Evolutionary conservation across 768 basidiomycete species (phyloP), one percentile per base, ranked within the genome.

Genomic region (Rhodosporidiobolus odoratus): DNA sequence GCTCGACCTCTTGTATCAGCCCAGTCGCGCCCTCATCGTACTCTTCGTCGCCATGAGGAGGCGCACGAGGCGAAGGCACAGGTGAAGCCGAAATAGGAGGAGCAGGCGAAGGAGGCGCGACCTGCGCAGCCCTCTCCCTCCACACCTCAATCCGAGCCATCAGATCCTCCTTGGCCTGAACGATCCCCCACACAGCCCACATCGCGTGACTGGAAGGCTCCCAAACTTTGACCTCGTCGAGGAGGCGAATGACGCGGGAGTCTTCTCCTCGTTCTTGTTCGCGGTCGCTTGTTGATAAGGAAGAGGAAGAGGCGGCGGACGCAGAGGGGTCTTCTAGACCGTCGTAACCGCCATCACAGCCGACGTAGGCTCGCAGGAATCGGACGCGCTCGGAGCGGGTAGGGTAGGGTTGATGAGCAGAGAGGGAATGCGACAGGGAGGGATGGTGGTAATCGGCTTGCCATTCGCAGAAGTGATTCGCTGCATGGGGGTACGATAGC

Each of bases 111-210:
- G 16, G 9, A 43, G 56, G 13, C 12, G 58, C 58, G 17, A n/a
- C 35, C 35, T 48, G n/a, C 16, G 30, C 52, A 23, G 69, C 75
- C 34, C 62, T 56, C 38, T 67, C 60, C 47, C 71, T 56, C 77
- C 77, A 77, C 38, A 62, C 64, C 13, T 43, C 65, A 30, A 77
- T 75, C 23, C 72, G 45, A 25, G 80, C 83, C 75, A 88, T 84
- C 12, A 91, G 72, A 74, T 88, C 85, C 74, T 91, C 90, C 72
- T 85, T 85, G 10, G 91, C 92, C 80, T 95, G 92, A 8, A 98
- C 86, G 72, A 98, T 83, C 13, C 90, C 92, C 96, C 96, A 99
- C 53, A 97, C 81, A 12, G 90, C 87, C 93, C 95, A 98, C 85
- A 89, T 88, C 19, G 85, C 92, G 75, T 93, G 91, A 30, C 89